Evolutionary conservation across 441 rosid genomes (phyloP), one percentile per base, ranked within the genome.

Genomic region (Sinapis alba): DNA sequence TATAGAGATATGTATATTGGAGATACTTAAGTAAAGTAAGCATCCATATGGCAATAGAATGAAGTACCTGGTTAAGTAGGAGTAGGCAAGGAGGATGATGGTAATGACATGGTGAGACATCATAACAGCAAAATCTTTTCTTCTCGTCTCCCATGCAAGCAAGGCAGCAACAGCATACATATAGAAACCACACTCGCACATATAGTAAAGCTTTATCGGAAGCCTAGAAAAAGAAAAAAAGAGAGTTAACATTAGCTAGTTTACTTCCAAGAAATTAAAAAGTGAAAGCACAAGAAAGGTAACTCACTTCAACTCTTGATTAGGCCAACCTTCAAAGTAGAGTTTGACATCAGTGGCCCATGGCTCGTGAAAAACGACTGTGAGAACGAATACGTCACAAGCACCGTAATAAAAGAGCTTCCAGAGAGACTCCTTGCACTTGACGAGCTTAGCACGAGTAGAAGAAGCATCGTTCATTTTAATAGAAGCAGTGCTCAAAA

Each of bases 91-190:
- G 74, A 95, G 84, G 71, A 87, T 11, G 80, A 87, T 93, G 9
- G 99, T 89, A 68, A 93, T 84, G 32, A 95, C 87, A 91, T 96
- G 99, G 85, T 96, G 99, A 71, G 99, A 89, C 97, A 96, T 91
- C 99, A 91, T 96, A 50, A 96, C 98, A 73, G 90, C 62, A 82
- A 93, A 93, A 85, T 96, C 99, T 75, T 96, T 96, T 77, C 99
- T 84, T 81, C 97, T 88, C 15, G 97, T 96, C 78, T 96, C 99
- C 99, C 99, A 93, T 7, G 75, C 78, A 75, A 93, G 89, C 67
- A 96, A 91, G 18, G 98, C 98, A 74, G 88, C 92, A 73, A 90
- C 87, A 80, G 88, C 88, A 72, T 86, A 90, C 62, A 84, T 50
- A 82, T 91, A 90, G 85, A 96, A 93, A 45, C 98, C 99, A 54